Base-by-base conservation (phyloP, 2,329 filamentous ascomycete genomes). In the Aureobasidium pullulans region DNA sequence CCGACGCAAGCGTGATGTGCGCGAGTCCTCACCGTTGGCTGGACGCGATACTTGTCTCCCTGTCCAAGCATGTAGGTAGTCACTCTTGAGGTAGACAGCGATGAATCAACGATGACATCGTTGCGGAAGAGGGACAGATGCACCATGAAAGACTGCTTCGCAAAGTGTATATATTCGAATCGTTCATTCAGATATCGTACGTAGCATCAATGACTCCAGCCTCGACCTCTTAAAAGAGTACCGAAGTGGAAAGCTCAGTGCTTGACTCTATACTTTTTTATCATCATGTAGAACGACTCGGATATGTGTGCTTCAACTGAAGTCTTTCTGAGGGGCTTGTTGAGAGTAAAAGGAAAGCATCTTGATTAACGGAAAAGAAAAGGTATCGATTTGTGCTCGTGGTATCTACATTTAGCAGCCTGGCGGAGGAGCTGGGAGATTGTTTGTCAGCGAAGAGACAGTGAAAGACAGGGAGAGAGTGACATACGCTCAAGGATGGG, bases 401-500 rank as follows among this genome's bases (percentile, higher is more conserved):
- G 47, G 44, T 49, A 59, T 59, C 36, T 59, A 59, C 46, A 49
- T 59, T 50, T 49, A 59, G 46, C 56, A 59, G 56, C 47, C 47
- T 50, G 56, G 77, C 61, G 79, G 79, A 19, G 80, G 80, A 63
- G 79, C 80, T 82, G 62, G 29, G 31, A 36, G 9, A 9, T 13
- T 13, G 19, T 62, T 65, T 23, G 50, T 58, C 52, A 57, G 39
- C 47, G 28, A 6, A 29, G 23, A 5, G 19, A 28, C n/a, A 13
- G 40, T 13, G 10, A 7, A 32, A 3, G 6, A 19, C 6, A 16
- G 32, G 36, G 2, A 47, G 56, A 34, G 13, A 23, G 23, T 23
- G 23, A 67, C 90, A 81, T 78, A 96, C 93, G 86, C 64, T 90
- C 87, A 61, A 95, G 79, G 66, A 87, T 85, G 36, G 87, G 91